Conservation (phyloP, 108 stramenopile genomes). For the Poteriospumella lacustris region DNA sequence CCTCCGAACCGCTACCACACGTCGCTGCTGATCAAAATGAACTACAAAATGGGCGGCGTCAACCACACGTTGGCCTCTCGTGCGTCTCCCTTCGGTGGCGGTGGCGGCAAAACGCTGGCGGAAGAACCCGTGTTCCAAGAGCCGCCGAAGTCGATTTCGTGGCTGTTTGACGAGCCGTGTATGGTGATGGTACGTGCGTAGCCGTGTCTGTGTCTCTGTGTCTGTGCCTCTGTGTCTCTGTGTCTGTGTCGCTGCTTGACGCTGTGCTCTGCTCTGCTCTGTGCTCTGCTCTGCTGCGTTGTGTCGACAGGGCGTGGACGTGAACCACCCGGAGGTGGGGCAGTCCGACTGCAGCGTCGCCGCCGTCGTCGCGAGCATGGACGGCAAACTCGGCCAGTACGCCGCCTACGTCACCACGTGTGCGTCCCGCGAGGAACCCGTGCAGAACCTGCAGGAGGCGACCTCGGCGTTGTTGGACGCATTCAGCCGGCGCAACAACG, state of each 20-base stretch:
- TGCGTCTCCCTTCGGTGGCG: too few species aligned
- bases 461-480: neutral
- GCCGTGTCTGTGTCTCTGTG: too few species aligned
- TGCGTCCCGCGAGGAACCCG: neutral
- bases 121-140: neutral
- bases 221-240: too few species aligned
- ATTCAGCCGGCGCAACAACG: conserved; percentile 14
- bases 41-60: conserved; percentile 10
- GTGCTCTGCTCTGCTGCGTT: too few species aligned
- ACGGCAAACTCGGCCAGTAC: conserved; percentile 10
- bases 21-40: conserved; percentile 10
- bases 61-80: conserved; percentile 20
- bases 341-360: neutral
- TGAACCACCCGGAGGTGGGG: conserved; percentile 5
- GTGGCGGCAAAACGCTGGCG: too few species aligned
- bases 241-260: too few species aligned
- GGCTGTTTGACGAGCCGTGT: conserved; percentile 20
- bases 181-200: too few species aligned
- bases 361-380: conserved; percentile 17
- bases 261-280: too few species aligned
- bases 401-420: neutral
- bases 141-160: conserved; percentile 14
- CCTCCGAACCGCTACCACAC: conserved; percentile 3
- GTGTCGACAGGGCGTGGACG: conserved; percentile 26
- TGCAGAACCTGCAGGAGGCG: neutral